Percentiles rank a stretch among this genome's conserved stretches.
phyloP scores from a whole-genome alignment of 768 basidiomycete genomes.

The Lentinula sp. region DNA sequence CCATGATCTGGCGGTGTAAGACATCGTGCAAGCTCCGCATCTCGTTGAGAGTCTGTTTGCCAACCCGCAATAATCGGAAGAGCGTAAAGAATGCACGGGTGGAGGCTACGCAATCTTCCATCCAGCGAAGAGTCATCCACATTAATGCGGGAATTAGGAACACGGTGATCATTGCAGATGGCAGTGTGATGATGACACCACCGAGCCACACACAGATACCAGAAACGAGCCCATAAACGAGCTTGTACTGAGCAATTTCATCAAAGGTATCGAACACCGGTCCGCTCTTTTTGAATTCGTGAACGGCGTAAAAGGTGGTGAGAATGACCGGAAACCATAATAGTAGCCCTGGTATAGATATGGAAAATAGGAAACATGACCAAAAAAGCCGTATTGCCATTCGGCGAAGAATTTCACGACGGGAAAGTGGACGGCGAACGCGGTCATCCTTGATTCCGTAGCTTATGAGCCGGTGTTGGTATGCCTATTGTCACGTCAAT shows the following conservation, averaged over 20 bases:
- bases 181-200: conserved; percentile 54
- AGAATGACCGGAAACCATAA: conserved; percentile 79
- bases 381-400: conserved; percentile 61
- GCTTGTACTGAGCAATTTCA: conserved; percentile 86
- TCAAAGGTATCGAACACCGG: conserved; percentile 85
- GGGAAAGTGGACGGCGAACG: conserved; percentile 57
- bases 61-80: conserved; percentile 54
- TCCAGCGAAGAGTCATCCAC: conserved; percentile 90
- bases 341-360: conserved; percentile 73
- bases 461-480: conserved; percentile 65
- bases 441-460: conserved; percentile 85
- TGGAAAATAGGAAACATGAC: conserved; percentile 51
- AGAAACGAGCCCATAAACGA: conserved; percentile 74
- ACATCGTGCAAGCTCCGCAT: conserved; percentile 49
- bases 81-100: conserved; percentile 70
- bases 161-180: conserved; percentile 49
- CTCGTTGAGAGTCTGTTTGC: conserved; percentile 46
- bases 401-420: conserved; percentile 52
- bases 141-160: conserved; percentile 65
- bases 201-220: conserved; percentile 63
- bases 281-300: conserved; percentile 74
- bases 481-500: conserved; percentile 34
- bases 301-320: conserved; percentile 64
- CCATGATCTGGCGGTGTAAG: conserved; percentile 62
- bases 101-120: conserved; percentile 77